Evolutionary conservation across 2,329 filamentous ascomycete species (phyloP).

Genomic region (Fusarium avenaceum): DNA sequence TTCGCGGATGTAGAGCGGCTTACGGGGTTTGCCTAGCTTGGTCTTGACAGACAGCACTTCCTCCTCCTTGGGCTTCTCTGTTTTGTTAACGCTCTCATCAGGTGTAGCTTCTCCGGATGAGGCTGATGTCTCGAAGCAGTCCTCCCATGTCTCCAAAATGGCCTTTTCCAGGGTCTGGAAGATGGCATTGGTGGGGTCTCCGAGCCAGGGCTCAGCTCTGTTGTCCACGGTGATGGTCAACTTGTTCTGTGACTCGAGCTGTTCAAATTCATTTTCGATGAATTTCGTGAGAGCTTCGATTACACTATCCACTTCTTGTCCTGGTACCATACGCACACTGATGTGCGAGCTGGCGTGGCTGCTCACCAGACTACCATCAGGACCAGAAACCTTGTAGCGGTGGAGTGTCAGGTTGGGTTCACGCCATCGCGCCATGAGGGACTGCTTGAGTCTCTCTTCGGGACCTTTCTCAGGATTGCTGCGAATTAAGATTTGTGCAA

Average conservation of each 20-base stretch:
- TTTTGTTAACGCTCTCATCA: conserved; percentile 1
- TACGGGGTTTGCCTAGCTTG: conserved; percentile 58
- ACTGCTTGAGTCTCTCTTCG: conserved; percentile 80
- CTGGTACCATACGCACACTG: conserved; percentile 91
- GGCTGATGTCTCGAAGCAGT: conserved; percentile 56
- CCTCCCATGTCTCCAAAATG: conserved; percentile 86
- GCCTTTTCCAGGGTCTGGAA: conserved; percentile 90
- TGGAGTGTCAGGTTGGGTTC: conserved; percentile 96
- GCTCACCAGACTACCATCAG: conserved; percentile 92
- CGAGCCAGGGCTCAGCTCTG: conserved; percentile 95
- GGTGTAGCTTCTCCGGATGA: conserved; percentile 32
- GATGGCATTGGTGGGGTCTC: conserved; percentile 89
- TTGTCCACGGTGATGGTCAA: conserved; percentile 90
- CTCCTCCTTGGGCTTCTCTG: conserved; percentile 41
- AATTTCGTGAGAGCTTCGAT: conserved; percentile 76
- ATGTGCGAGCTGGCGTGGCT: conserved; percentile 89
- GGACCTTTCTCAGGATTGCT: conserved; percentile 73
- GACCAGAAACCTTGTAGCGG: conserved; percentile 90
- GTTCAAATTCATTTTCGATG: conserved; percentile 77
- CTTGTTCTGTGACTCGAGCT: conserved; percentile 83
- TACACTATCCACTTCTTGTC: conserved; percentile 87
- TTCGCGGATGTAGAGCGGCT: conserved; percentile 93
- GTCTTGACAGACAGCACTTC: conserved; percentile 39
- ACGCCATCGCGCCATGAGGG: conserved; percentile 93
- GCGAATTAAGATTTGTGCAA: conserved; percentile 80